Evolutionary conservation across 345 rosid species (phyloP).

Genomic region (Eucalyptus paniculata): DNA sequence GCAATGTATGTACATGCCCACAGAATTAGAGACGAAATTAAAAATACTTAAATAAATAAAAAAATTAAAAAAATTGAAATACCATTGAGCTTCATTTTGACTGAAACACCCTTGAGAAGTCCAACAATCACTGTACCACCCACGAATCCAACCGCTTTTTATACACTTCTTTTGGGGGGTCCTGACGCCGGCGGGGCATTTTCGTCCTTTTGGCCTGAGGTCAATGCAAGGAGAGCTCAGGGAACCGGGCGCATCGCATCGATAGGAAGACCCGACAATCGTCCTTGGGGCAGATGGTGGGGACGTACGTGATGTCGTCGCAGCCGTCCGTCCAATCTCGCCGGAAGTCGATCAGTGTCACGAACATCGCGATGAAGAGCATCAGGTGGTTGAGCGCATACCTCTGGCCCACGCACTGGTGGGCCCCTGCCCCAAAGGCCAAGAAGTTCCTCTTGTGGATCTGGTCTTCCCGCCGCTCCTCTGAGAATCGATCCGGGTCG

Average conservation of each 20-base stretch:
- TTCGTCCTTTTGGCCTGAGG: not conserved
- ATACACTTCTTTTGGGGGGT: not conserved
- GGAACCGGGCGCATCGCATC: slow-evolving; percentile 17
- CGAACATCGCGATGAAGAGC: slow-evolving; percentile 66
- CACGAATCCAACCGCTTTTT: not conserved
- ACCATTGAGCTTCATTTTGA: not conserved
- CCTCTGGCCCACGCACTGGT: slow-evolving; percentile 90
- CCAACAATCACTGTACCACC: not conserved
- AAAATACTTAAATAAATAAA: not conserved
- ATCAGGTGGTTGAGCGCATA: slow-evolving; percentile 75
- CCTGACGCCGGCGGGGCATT: not conserved
- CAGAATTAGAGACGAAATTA: not conserved
- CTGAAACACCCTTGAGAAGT: not conserved
- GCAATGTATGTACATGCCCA: not conserved
- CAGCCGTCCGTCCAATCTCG: slow-evolving; percentile 46
- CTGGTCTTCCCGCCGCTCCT: slow-evolving; percentile 47
- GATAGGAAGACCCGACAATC: slow-evolving; percentile 54
- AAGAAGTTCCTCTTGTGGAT: slow-evolving; percentile 40
- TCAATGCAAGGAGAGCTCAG: not conserved
- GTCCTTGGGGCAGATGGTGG: slow-evolving; percentile 78
- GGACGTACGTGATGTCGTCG: slow-evolving; percentile 59
- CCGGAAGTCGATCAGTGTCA: slow-evolving; percentile 42
- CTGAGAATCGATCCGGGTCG: slow-evolving; percentile 71
- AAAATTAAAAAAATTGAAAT: not conserved
- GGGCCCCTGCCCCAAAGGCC: slow-evolving; percentile 80